Conservation (phyloP, 208 protist genomes). For the Crithidia bombi region DNA sequence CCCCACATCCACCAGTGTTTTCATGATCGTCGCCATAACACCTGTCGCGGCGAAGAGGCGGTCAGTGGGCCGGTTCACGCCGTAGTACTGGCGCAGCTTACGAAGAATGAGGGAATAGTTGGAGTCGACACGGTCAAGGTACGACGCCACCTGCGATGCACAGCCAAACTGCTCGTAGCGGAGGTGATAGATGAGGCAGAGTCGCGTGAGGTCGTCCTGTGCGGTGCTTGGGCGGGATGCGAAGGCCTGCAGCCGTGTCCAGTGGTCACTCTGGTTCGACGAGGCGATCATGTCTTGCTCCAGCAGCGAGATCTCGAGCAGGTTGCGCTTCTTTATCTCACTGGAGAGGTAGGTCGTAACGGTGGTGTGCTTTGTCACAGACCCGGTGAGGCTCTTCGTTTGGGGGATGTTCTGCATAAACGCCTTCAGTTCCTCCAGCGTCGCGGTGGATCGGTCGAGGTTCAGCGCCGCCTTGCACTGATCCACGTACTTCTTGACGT, state of each 20-base stretch:
- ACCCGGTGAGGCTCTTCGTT: slow-evolving; percentile 75
- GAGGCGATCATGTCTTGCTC: slow-evolving; percentile 95
- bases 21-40: slow-evolving; percentile 84
- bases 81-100: slow-evolving; percentile 76
- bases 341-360: slow-evolving; percentile 75
- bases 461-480: slow-evolving; percentile 89
- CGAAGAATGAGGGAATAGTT: slow-evolving; percentile 48
- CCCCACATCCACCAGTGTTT: slow-evolving; percentile 86
- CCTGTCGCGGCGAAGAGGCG: slow-evolving; percentile 89
- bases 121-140: slow-evolving; percentile 50
- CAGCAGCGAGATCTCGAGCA: slow-evolving; percentile 94
- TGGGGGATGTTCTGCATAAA: slow-evolving; percentile 89
- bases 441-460: slow-evolving; percentile 79
- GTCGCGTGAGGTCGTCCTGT: slow-evolving; percentile 59
- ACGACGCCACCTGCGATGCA: slow-evolving; percentile 31
- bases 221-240: slow-evolving; percentile 37
- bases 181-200: slow-evolving; percentile 86
- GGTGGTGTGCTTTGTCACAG: slow-evolving; percentile 88
- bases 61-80: slow-evolving; percentile 57
- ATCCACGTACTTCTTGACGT: slow-evolving; percentile 94
- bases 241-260: slow-evolving; percentile 67
- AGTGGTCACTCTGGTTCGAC: slow-evolving; percentile 68
- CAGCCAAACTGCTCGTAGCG: slow-evolving; percentile 68
- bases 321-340: slow-evolving; percentile 74
- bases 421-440: slow-evolving; percentile 88